Evolutionary conservation across 2,329 filamentous ascomycete species (phyloP).

Genomic region (Fusarium duplospermum): DNA sequence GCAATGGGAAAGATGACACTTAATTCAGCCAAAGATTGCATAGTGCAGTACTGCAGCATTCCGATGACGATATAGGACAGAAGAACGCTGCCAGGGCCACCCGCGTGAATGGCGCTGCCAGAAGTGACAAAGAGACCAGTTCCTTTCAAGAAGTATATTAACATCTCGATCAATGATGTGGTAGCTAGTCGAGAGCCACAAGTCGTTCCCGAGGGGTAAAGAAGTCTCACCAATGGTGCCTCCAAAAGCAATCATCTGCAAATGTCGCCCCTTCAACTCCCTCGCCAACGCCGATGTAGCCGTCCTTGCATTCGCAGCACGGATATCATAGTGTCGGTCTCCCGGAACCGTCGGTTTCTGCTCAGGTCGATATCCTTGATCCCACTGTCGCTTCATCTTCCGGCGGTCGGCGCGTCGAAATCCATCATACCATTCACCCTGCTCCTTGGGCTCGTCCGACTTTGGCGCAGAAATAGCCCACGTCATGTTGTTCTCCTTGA

Average conservation of each 20-base stretch:
- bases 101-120: conserved; percentile 74
- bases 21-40: conserved; percentile 91
- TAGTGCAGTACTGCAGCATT: conserved; percentile 89
- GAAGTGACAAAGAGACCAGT: conserved; percentile 93
- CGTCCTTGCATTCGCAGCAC: conserved; percentile 75
- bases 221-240: conserved; percentile 78
- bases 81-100: conserved; percentile 82
- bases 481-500: conserved; percentile 15
- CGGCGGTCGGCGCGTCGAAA: conserved; percentile 37
- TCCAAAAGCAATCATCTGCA: conserved; percentile 98
- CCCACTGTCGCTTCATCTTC: conserved; percentile 27
- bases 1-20: conserved; percentile 91
- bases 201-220: background rate
- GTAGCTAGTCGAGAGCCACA: background rate
- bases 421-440: conserved; percentile 34
- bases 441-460: conserved; percentile 13
- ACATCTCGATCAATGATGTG: background rate
- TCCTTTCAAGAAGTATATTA: conserved; percentile 56
- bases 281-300: conserved; percentile 80
- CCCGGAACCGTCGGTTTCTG: conserved; percentile 21
- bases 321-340: conserved; percentile 65
- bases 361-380: conserved; percentile 25
- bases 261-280: conserved; percentile 82
- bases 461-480: conserved; percentile 28
- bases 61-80: conserved; percentile 83